Base-by-base conservation (phyloP, 345 rosid genomes). In the Jatropha curcas region DNA sequence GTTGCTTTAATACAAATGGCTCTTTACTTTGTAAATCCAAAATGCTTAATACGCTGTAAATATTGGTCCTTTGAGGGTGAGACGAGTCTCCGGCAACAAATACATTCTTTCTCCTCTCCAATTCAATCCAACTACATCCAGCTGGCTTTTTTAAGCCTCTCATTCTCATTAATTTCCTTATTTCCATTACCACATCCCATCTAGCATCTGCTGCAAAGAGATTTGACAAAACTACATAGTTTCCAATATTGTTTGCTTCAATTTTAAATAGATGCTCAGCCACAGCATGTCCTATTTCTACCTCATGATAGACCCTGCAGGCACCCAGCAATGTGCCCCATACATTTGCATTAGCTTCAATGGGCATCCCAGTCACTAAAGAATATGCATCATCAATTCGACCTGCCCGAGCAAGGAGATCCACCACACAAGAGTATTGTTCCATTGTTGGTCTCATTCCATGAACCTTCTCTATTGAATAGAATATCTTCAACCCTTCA, bases 101-200 rank as follows among this genome's bases (percentile, higher is more conserved):
- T 33, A 77, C 83, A 76, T 74, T 86, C 79, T 76, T 85, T 77
- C 69, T 68, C 74, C 81, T 85, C 65, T 84, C 91, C 76, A 87
- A 83, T 79, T 93, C 98, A 73, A 93, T 86, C 98, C 98, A 91
- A 82, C 98, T 93, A 82, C 95, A 89, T 71, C 93, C 98, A 10
- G 92, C 91, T 60, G 90, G 87, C 83, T 91, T 93, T 84, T 81
- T 86, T 76, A 91, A 77, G 76, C 87, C 91, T 80, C 84, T 87
- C 9, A 60, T 78, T 77, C 76, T 91, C 92, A 89, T 91, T 74
- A 81, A 62, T 72, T 86, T 91, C 82, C 98, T 89, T 82, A 85
- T 73, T 84, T 89, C 88, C 85, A 84, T 60, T 50, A 91, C 98
- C 53, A 70, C 79, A 64, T 86, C 96, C 98, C 97, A 93, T 76